Percentiles rank a stretch among this genome's conserved stretches.
These are phyloP conservation scores for Eragrostis tef DNA, from an alignment of 202 grass and related monocot species.

Conservation along the genomic window DNA sequence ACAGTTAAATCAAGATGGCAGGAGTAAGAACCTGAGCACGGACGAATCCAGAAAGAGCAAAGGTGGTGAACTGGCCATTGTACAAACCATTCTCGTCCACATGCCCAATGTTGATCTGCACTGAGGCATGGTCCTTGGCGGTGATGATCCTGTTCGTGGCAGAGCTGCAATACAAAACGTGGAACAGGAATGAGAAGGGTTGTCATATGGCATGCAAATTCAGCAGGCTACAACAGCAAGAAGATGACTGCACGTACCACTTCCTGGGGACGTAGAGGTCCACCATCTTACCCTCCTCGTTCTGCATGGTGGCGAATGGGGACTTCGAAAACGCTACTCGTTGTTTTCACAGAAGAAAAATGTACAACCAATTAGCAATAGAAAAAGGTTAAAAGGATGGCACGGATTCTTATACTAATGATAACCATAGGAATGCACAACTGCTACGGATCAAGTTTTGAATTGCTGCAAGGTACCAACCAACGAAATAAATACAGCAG, in stretches of 20 bases:
- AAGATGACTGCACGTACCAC: slow-evolving; percentile 49
- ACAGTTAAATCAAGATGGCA: neutral
- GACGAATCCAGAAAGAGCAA: slow-evolving; percentile 69
- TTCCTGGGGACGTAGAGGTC: slow-evolving; percentile 95
- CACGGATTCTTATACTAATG: neutral
- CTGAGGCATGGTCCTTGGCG: slow-evolving; percentile 83
- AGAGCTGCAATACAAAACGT: slow-evolving; percentile 50
- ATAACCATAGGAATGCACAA: neutral
- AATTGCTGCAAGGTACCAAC: neutral
- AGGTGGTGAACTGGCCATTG: slow-evolving; percentile 63
- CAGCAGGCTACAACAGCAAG: neutral
- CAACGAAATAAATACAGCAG: neutral
- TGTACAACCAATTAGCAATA: neutral
- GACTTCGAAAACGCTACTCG: neutral
- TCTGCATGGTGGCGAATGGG: slow-evolving; percentile 67
- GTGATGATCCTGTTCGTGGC: slow-evolving; percentile 77
- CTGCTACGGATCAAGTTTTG: neutral
- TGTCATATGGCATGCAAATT: neutral
- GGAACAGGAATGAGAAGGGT: neutral
- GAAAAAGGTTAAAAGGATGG: neutral
- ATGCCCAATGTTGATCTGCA: slow-evolving; percentile 77
- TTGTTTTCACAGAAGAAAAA: neutral
- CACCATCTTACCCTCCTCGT: slow-evolving; percentile 78
- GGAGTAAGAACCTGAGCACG: slow-evolving; percentile 58
- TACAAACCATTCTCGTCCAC: slow-evolving; percentile 76